These are phyloP conservation scores for Lentinus tigrinus DNA, from an alignment of 768 basidiomycete genomes.

Conservation along the genomic window DNA sequence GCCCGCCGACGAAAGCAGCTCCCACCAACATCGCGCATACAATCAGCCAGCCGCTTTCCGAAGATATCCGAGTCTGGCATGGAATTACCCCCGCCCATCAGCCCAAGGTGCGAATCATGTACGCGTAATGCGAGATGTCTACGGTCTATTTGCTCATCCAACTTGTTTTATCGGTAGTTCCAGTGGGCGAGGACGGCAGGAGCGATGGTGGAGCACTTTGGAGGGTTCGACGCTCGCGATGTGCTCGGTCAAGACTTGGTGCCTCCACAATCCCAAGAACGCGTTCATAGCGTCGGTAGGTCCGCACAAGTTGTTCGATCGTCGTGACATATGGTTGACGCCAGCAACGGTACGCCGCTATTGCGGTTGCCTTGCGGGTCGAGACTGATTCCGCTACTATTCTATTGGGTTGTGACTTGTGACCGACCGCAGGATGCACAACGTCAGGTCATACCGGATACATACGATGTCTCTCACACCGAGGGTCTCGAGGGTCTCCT, in stretches of 20 bases:
- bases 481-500: not conserved
- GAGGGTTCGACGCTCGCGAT: constrained; percentile 1
- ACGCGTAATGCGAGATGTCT: not conserved
- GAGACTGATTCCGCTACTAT: not conserved
- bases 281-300: constrained; percentile 3
- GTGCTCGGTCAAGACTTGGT: constrained; percentile 2
- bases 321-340: constrained; percentile 5
- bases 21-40: constrained; percentile 3
- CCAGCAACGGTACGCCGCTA: constrained; percentile 1
- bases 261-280: constrained; percentile 7
- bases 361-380: not conserved
- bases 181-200: constrained; percentile 3
- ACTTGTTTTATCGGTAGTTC: not conserved
- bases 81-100: not conserved
- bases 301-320: not conserved
- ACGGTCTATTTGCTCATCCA: not conserved
- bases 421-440: not conserved
- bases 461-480: not conserved
- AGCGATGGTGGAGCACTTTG: not conserved
- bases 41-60: not conserved
- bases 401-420: no score
- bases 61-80: no score
- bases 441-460: not conserved
- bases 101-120: not conserved
- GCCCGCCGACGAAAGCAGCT: not conserved